Conservation (phyloP, 768 basidiomycete genomes). For the Lactifluus piperatus region DNA sequence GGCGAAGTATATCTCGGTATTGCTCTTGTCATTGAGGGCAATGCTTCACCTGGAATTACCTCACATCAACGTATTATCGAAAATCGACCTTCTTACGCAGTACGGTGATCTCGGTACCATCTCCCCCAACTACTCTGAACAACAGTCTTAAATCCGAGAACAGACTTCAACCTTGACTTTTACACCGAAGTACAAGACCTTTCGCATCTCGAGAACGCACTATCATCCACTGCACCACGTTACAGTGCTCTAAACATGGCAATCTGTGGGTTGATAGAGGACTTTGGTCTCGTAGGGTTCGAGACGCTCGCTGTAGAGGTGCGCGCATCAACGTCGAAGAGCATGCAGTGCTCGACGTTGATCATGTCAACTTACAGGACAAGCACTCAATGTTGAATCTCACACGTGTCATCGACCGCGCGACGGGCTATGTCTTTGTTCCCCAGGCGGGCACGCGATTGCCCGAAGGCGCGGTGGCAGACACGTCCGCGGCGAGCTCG, state of each 20-base stretch:
- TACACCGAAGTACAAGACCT: constrained; percentile 98
- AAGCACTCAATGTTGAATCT: constrained; percentile 92
- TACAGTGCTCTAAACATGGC: constrained; percentile 80
- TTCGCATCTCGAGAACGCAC: constrained; percentile 70
- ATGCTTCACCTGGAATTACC: constrained; percentile 99
- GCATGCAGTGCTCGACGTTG: no score
- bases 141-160: not conserved
- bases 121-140: not conserved
- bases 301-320: constrained; percentile 97
- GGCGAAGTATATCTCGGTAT: constrained; percentile 86
- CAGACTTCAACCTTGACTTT: constrained; percentile 95
- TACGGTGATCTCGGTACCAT: constrained; percentile 81
- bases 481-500: constrained; percentile 31
- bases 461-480: constrained; percentile 27
- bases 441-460: constrained; percentile 36
- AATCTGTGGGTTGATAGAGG: constrained; percentile 88
- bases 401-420: constrained; percentile 76
- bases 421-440: constrained; percentile 86
- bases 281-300: constrained; percentile 87
- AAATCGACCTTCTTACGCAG: constrained; percentile 82
- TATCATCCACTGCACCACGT: constrained; percentile 56
- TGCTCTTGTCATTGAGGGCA: constrained; percentile 84
- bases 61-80: constrained; percentile 94
- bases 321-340: constrained; percentile 19
- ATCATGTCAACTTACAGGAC: constrained; percentile 45